Evolutionary conservation across 805 yeast species (phyloP).

Genomic region (Blastobotrys robertii): DNA sequence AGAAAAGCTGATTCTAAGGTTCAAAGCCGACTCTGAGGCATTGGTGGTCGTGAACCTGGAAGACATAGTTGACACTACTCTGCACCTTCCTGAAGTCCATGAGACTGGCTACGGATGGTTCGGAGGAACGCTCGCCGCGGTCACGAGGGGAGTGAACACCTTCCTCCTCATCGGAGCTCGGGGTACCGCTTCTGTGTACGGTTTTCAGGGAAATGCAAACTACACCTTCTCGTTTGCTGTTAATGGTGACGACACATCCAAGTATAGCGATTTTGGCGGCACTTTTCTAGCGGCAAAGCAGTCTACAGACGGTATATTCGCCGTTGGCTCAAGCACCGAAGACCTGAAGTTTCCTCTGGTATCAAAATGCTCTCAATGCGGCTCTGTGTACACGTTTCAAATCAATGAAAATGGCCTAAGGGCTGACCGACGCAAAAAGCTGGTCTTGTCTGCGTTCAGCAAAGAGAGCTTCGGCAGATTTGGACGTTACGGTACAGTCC

Average conservation of each 20-base stretch:
- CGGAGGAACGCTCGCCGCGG: no score
- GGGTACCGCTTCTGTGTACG: constrained; percentile 27
- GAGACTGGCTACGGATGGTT: no score
- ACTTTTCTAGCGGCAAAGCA: constrained; percentile 16
- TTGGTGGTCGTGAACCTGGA: no score
- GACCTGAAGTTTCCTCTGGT: constrained; percentile 10
- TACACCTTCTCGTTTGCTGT: no score
- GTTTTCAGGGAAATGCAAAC: constrained; percentile 20
- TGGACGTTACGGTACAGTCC: constrained; percentile 27
- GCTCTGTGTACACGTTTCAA: constrained; percentile 32
- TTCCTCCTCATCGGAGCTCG: constrained; percentile 30
- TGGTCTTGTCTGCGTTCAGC: constrained; percentile 3
- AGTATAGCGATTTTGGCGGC: constrained; percentile 23
- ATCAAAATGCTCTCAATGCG: constrained; percentile 30
- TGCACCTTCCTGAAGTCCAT: no score
- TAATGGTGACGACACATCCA: constrained; percentile 4
- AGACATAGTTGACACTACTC: no score
- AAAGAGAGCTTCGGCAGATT: constrained; percentile 19
- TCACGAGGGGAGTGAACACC: no score
- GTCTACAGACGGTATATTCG: constrained; percentile 20
- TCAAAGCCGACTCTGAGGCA: no score
- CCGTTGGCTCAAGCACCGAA: constrained; percentile 25
- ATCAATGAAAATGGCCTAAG: constrained; percentile 13
- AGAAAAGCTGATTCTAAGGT: constrained; percentile 4
- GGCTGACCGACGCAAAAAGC: no score